Evolutionary conservation across 192 early-diverging fungal genomes (phyloP).

Genomic region (Linnemannia zychae): DNA sequence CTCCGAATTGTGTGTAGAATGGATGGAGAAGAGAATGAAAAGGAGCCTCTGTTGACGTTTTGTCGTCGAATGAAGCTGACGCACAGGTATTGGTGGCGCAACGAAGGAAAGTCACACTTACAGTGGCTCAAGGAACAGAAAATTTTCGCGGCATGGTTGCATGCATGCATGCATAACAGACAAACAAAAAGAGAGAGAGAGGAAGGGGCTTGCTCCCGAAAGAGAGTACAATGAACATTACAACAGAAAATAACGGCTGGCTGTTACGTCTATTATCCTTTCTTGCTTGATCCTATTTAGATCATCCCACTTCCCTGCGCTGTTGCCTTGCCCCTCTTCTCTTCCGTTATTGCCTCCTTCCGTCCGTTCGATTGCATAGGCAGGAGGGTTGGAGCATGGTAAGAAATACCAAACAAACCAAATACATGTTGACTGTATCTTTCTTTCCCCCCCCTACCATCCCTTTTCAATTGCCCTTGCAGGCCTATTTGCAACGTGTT

Average conservation of each 20-base stretch:
- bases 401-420: background rate
- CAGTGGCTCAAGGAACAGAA: background rate
- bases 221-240: background rate
- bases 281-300: background rate
- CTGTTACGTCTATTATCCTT: background rate
- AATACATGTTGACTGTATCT: background rate
- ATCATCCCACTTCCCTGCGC: background rate
- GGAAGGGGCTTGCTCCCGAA: background rate
- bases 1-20: background rate
- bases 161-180: background rate
- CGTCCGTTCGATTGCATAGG: background rate
- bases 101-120: background rate
- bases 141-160: background rate
- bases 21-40: background rate
- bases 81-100: conserved; percentile 36
- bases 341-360: background rate
- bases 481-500: background rate
- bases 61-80: background rate
- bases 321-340: background rate
- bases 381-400: background rate
- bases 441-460: background rate
- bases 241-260: background rate
- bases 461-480: background rate
- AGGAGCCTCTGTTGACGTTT: background rate
- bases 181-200: background rate